Conservation (phyloP, 2,329 filamentous ascomycete genomes). For the Mariannaea sp. region DNA sequence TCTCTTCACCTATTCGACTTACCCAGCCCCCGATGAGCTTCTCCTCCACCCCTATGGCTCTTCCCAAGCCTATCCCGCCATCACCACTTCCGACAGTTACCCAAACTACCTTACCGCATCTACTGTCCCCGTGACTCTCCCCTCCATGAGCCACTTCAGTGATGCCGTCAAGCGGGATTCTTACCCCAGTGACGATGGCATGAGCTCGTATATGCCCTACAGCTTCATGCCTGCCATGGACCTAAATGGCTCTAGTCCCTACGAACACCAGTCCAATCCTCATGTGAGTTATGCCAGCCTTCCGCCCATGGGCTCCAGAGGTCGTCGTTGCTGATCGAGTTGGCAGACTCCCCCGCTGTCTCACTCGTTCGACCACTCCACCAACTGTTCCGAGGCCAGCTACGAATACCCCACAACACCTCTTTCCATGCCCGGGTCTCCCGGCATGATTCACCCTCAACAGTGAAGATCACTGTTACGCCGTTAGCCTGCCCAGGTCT, state of each 20-base stretch:
- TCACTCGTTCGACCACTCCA: conserved; percentile 72
- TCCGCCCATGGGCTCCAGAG: conserved; percentile 46
- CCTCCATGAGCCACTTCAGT: conserved; percentile 67
- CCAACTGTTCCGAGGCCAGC: conserved; percentile 63
- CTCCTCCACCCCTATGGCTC: conserved; percentile 64
- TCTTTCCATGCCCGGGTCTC: conserved; percentile 73
- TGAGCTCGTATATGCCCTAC: conserved; percentile 72
- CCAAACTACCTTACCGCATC: conserved; percentile 59
- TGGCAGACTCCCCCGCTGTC: conserved; percentile 76
- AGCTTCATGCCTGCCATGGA: conserved; percentile 68
- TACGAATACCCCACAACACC: conserved; percentile 73
- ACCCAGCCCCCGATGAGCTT: conserved; percentile 68
- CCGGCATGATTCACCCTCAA: conserved; percentile 51
- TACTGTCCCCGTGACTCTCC: conserved; percentile 63
- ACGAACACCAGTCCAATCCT: conserved; percentile 71
- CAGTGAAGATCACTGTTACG: conserved; percentile 16
- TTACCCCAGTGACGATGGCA: conserved; percentile 60
- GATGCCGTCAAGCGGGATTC: conserved; percentile 70
- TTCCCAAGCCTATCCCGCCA: conserved; percentile 56
- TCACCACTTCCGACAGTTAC: conserved; percentile 58
- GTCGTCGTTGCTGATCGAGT: conserved; percentile 55
- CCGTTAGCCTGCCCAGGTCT: background rate
- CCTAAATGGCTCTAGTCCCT: conserved; percentile 62
- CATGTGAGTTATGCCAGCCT: conserved; percentile 69
- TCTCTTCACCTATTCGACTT: conserved; percentile 69